Evolutionary conservation across 2,329 filamentous ascomycete species (phyloP), one percentile per base, ranked within the genome.

Genomic region (Aspergillus flavus): DNA sequence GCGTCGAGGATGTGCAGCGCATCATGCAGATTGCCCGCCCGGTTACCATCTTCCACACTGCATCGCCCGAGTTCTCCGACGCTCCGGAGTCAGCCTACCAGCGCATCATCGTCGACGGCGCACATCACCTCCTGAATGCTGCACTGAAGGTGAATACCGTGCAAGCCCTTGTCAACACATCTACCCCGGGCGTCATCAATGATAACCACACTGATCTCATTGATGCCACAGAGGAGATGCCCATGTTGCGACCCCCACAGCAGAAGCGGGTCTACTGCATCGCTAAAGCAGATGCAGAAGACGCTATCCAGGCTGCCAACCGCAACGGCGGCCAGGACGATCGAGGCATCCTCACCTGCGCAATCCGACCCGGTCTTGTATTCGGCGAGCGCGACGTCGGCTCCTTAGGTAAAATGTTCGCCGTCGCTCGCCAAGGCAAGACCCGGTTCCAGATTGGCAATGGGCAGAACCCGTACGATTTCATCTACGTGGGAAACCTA

Each of bases 31-130:
- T 59, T 4, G 61, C 61, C 5, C 46, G 48, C 3, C 61, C 61
- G 0, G 21, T 39, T 12, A 59, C 61, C 5, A 59, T 62, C 36
- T 62, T 62, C 61, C 61, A 62, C 28, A 62, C 61, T 16, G 56
- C 61, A 34, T 62, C 61, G 5, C 61, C 61, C n/a, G 56, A 62
- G 36, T 62, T 62, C 23, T 62, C 61, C 39, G 55, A 58, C 39
- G 46, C 23, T 28, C 61, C 61, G 1, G 30, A 45, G 6, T 26
- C 56, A 7, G 55, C 56, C 12, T 62, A 62, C 56, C 36, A 34
- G 2, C 26, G 30, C 6, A 57, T 59, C 28, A 55, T 62, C 16
- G 56, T 62, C 1, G 34, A 45, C 4, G 61, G 61, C 6, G 55
- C 61, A 4, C 39, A 58, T 3, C 39, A 62, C 19, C 56, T 62